A percentile compares a stretch with the other conserved stretches of the same genome.
Conservation (phyloP, 176 grass and related monocot species). For the Triticum timopheevii region DNA sequence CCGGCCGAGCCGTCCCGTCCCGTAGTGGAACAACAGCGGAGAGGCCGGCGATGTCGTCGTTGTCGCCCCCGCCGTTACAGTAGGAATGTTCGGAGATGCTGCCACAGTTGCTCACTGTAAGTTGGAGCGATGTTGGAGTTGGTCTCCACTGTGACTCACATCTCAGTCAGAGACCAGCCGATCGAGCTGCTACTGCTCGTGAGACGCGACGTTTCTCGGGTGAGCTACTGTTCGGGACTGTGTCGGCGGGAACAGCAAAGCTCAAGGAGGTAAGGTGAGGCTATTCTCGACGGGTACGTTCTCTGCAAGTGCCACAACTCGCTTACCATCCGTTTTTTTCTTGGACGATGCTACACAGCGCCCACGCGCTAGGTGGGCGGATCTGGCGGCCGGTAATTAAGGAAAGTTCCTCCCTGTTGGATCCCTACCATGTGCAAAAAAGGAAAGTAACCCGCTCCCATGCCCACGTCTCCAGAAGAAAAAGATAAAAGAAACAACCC, state of each 20-base stretch:
- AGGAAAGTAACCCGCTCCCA: too few relatives aligned
- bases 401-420: too few relatives aligned
- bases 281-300: not conserved
- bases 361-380: too few relatives aligned
- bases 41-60: not conserved
- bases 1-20: constrained; percentile 21
- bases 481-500: too few relatives aligned
- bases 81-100: constrained; percentile 7
- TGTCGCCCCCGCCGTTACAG: not conserved
- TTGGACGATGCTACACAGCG: too few relatives aligned
- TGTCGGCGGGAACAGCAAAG: not conserved
- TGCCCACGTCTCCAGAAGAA: too few relatives aligned
- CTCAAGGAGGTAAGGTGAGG: not conserved
- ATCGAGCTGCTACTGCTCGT: not conserved
- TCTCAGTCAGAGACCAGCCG: not conserved
- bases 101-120: not conserved
- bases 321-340: not conserved
- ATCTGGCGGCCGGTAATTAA: too few relatives aligned
- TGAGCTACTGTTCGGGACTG: not conserved
- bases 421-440: too few relatives aligned
- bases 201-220: too few relatives aligned
- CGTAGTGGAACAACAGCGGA: constrained; percentile 1
- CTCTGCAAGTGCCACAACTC: not conserved
- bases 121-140: not conserved
- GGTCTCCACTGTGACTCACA: not conserved